A percentile compares a stretch with the other conserved stretches of the same genome.
phyloP scores from a whole-genome alignment of 805 yeast species.

The Teunomyces lycoperdinae region DNA sequence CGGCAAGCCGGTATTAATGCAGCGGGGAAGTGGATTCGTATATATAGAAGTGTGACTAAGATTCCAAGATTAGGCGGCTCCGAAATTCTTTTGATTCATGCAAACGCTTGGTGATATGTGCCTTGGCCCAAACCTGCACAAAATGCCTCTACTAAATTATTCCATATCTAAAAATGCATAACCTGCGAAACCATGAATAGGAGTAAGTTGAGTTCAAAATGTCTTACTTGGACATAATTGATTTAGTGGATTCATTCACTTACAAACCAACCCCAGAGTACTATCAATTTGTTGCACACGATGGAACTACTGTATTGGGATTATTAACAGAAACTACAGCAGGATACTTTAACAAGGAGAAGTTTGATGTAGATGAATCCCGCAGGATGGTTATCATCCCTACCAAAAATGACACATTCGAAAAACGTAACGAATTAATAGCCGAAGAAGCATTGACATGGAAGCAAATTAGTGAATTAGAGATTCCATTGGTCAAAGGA shows the following conservation, averaged over 20 bases:
- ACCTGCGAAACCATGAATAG: too few relatives aligned
- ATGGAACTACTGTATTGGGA: conserved; percentile 17
- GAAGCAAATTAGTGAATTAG: conserved; percentile 27
- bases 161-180: too few relatives aligned
- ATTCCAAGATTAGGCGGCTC: background rate
- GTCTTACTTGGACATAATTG: conserved; percentile 14
- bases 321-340: conserved; percentile 13
- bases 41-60: background rate
- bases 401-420: conserved; percentile 31
- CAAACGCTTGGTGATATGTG: too few relatives aligned
- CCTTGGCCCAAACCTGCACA: too few relatives aligned
- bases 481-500: conserved; percentile 43
- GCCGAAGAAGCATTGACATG: conserved; percentile 42
- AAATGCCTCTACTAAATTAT: too few relatives aligned
- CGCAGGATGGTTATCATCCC: conserved; percentile 26
- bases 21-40: background rate
- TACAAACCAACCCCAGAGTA: conserved; percentile 13
- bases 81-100: too few relatives aligned
- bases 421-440: conserved; percentile 40
- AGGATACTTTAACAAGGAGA: conserved; percentile 12
- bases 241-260: conserved; percentile 31
- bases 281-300: conserved; percentile 29
- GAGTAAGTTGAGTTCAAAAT: background rate
- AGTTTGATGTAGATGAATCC: conserved; percentile 1
- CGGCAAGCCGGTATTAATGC: conserved; percentile 7